A percentile compares a stretch with the other conserved stretches of the same genome.
Conservation (phyloP, 768 basidiomycete species). For the Pleurotus cornucopiae region DNA sequence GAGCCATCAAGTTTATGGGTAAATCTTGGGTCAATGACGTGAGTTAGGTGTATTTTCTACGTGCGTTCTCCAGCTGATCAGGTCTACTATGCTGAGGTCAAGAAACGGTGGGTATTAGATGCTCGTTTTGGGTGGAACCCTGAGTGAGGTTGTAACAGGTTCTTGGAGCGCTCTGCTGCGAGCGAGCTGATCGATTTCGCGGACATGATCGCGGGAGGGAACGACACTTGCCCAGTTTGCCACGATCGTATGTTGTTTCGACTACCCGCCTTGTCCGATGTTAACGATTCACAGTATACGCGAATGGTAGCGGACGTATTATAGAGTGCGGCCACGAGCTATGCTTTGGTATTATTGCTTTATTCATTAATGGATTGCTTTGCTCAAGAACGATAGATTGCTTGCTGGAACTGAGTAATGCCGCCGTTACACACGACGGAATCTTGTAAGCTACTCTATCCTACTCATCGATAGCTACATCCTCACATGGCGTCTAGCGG, state of each 20-base stretch:
- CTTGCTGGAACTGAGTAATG: constrained; percentile 45
- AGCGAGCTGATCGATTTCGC: constrained; percentile 39
- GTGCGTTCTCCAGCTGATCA: neutral
- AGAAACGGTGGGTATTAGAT: constrained; percentile 24
- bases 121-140: neutral
- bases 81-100: constrained; percentile 21
- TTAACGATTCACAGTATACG: constrained; percentile 30
- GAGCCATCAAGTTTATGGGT: constrained; percentile 49
- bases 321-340: constrained; percentile 65
- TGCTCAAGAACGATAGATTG: constrained; percentile 37
- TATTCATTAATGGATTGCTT: neutral
- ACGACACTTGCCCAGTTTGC: constrained; percentile 60
- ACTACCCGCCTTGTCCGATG: neutral
- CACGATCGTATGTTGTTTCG: constrained; percentile 44
- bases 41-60: neutral
- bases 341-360: constrained; percentile 44
- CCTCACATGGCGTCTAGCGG: constrained; percentile 22
- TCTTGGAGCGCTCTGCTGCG: constrained; percentile 43
- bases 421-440: constrained; percentile 51
- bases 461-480: neutral
- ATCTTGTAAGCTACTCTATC: constrained; percentile 43
- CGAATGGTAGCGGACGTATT: constrained; percentile 50
- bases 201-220: constrained; percentile 40
- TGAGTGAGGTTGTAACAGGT: constrained; percentile 22
- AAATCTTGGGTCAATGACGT: constrained; percentile 37